Evolutionary conservation across 2,329 filamentous ascomycete species (phyloP), one percentile per base, ranked within the genome.

Genomic region (Zopfia rhizophila): DNA sequence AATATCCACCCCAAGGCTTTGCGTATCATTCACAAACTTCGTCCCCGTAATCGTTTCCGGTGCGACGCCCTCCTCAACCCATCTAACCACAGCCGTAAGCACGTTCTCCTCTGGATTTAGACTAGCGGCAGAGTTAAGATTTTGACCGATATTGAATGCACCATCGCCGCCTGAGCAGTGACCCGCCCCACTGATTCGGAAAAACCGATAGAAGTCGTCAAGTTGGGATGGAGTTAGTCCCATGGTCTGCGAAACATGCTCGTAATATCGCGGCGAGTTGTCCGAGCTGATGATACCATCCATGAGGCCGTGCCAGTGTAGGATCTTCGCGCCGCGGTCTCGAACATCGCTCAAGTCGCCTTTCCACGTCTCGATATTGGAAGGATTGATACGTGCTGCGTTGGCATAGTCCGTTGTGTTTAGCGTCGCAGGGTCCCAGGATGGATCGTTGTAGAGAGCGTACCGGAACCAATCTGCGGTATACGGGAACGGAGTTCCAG

Each of bases 91-190:
- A 0, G 77, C 74, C 40, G 75, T 70, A 13, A 82, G 58, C 0
- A 80, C 68, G 16, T 82, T 82, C 16, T 73, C 58, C 5, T 72
- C 57, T 0, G 72, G 68, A 12, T 76, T 67, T 8, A 61, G 35
- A 16, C 65, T 62, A 8, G 61, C 55, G 2, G 56, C 31, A 13
- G 54, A 52, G 3, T 28, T 29, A n/a, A 31, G 23, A 6, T 21
- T 21, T 38, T 72, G 67, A 2, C 70, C 70, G 27, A 73, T 67
- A 6, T 49, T 60, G 33, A 60, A 64, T 1, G 79, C 79, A 1
- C 80, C 79, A 2, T 64, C 66, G 5, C 82, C 81, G 5, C 75
- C 74, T 22, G 48, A 51, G 56, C 81, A 83, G 60, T 83, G 81
- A 2, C 63, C 69, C 69, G 81, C 79, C 5, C 81, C 82, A 45